Percentiles rank a stretch among this genome's conserved stretches.
phyloP scores from a whole-genome alignment of 805 yeast species.

The Yarrowia porcina region DNA sequence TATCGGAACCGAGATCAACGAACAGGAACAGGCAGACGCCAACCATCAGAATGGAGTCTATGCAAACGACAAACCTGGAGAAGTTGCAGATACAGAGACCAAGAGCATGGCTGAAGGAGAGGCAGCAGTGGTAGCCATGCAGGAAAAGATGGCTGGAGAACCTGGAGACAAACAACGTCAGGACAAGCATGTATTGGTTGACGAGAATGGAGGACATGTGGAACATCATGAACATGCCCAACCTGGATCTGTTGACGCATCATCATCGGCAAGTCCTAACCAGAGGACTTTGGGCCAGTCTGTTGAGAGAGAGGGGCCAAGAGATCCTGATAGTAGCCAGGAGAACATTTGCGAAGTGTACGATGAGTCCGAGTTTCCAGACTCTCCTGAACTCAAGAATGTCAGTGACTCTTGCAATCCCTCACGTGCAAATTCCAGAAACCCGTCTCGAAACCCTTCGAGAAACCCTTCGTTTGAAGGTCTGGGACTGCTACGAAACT shows the following conservation, averaged over 20 bases:
- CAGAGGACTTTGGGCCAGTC: background rate
- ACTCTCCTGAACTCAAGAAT: constrained; percentile 10
- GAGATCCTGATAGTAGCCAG: background rate
- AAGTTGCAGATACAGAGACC: constrained; percentile 4
- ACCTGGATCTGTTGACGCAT: background rate
- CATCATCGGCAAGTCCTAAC: background rate
- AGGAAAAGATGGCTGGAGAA: constrained; percentile 1
- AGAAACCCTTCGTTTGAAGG: constrained; percentile 18
- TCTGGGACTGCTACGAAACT: background rate
- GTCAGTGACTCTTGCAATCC: constrained; percentile 10
- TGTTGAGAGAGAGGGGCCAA: background rate
- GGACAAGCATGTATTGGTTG: background rate
- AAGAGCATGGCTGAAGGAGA: constrained; percentile 8
- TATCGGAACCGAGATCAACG: constrained; percentile 6
- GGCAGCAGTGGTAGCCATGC: background rate
- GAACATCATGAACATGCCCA: constrained; percentile 19
- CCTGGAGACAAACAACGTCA: background rate
- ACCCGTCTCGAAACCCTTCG: constrained; percentile 15
- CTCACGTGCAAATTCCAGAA: constrained; percentile 5
- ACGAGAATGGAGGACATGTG: constrained; percentile 8
- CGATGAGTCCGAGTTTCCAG: constrained; percentile 18
- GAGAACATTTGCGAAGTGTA: constrained; percentile 9
- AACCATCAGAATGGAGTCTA: background rate
- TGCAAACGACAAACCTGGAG: background rate
- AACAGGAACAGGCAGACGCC: constrained; percentile 16